phyloP scores from a whole-genome alignment of 1,284 basidiomycete genomes.

The Cerrena zonata region DNA sequence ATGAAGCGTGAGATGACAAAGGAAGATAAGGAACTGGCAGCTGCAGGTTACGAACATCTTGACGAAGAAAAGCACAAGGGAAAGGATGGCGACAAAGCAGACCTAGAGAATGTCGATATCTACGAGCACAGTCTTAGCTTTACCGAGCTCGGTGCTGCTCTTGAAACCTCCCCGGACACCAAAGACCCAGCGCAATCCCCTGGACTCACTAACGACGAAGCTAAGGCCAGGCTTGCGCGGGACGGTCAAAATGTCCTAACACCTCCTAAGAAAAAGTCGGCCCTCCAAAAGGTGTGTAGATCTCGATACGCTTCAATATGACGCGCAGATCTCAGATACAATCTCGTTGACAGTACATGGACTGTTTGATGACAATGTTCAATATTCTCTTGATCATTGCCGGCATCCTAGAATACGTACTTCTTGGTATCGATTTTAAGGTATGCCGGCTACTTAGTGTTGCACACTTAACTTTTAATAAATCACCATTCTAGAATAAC shows the following conservation, averaged over 20 bases:
- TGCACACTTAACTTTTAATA: not conserved
- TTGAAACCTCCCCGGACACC: conserved; percentile 47
- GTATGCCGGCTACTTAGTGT: conserved; percentile 23
- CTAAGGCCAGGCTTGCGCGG: conserved; percentile 44
- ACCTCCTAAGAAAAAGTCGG: conserved; percentile 64
- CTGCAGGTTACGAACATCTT: conserved; percentile 61
- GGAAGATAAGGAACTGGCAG: conserved; percentile 61
- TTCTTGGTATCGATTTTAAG: conserved; percentile 58
- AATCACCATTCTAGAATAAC: conserved; percentile 39
- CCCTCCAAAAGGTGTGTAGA: conserved; percentile 48
- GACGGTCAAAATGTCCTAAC: conserved; percentile 60
- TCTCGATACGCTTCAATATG: no score
- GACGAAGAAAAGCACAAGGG: conserved; percentile 39
- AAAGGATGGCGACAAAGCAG: conserved; percentile 23
- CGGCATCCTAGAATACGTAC: conserved; percentile 58
- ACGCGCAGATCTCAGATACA: conserved; percentile 6
- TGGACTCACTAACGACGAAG: conserved; percentile 51
- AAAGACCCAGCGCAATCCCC: conserved; percentile 46
- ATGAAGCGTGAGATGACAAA: conserved; percentile 60
- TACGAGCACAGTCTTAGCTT: conserved; percentile 48
- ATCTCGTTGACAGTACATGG: conserved; percentile 43
- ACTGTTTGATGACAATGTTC: conserved; percentile 61
- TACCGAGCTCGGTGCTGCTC: conserved; percentile 32
- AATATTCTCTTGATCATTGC: conserved; percentile 62
- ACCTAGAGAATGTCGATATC: conserved; percentile 45